phyloP scores from a whole-genome alignment of 1,284 basidiomycete genomes.

The Phaffia rhodozyma region DNA sequence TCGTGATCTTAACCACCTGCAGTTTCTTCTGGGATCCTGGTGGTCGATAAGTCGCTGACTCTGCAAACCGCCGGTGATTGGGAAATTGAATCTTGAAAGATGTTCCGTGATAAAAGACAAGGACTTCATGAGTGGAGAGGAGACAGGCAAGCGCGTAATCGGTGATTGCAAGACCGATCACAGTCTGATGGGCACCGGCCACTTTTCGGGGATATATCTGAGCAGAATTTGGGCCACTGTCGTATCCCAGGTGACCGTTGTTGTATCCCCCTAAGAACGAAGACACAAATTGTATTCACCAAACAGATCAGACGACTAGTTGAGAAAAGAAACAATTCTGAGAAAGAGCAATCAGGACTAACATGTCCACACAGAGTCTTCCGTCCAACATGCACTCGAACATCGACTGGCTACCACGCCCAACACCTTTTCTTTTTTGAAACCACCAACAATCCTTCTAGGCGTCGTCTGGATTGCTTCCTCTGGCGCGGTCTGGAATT shows the following conservation, averaged over 20 bases:
- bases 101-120: slow-evolving; percentile 30
- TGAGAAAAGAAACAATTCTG: no score
- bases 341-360: slow-evolving; percentile 47
- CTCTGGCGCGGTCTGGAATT: slow-evolving; percentile 27
- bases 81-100: slow-evolving; percentile 45
- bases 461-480: slow-evolving; percentile 64
- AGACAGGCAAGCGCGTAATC: slow-evolving; percentile 72
- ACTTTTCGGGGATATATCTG: slow-evolving; percentile 75
- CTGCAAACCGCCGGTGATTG: slow-evolving; percentile 53
- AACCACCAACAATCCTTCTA: slow-evolving; percentile 57
- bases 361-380: slow-evolving; percentile 73
- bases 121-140: slow-evolving; percentile 61
- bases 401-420: slow-evolving; percentile 82
- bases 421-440: slow-evolving; percentile 66
- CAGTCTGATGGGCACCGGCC: slow-evolving; percentile 58
- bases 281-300: background rate
- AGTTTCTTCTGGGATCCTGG: slow-evolving; percentile 58
- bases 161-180: slow-evolving; percentile 50
- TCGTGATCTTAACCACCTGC: slow-evolving; percentile 67
- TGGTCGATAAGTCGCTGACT: slow-evolving; percentile 64
- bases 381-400: slow-evolving; percentile 82
- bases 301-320: no score
- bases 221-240: slow-evolving; percentile 53
- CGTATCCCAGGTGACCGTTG: slow-evolving; percentile 77
- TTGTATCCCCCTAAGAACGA: slow-evolving; percentile 40